A percentile compares a stretch with the other conserved stretches of the same genome.
Evolutionary conservation across 2,329 filamentous ascomycete species (phyloP).

Genomic region (Trichoderma sp.): DNA sequence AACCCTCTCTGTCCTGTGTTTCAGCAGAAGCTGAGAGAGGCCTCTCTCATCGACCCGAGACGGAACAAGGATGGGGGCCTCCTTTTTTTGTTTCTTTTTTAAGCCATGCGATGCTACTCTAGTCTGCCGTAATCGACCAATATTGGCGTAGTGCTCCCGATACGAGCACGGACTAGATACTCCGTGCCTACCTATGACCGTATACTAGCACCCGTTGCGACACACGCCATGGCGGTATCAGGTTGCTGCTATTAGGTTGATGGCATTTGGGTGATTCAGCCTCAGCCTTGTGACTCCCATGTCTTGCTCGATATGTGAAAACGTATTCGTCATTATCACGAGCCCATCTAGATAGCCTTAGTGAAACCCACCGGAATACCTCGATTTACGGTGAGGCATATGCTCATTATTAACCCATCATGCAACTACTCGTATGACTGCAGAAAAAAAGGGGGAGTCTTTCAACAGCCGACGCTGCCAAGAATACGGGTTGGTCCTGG

Average conservation of each 20-base stretch:
- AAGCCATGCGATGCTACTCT: conserved; percentile 24
- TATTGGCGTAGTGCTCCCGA: conserved; percentile 8
- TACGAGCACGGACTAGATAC: conserved; percentile 14
- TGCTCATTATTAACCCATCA: not conserved
- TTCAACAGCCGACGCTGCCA: not conserved
- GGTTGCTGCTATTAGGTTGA: not conserved
- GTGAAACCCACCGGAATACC: not conserved
- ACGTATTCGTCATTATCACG: not conserved
- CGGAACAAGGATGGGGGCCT: conserved; percentile 16
- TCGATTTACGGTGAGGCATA: not conserved
- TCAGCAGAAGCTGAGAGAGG: conserved; percentile 3
- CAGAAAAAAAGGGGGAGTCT: not conserved
- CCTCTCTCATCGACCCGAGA: conserved; percentile 12
- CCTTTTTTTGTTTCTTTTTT: conserved; percentile 22
- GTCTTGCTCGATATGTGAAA: not conserved
- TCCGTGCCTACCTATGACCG: not conserved
- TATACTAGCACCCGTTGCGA: not conserved
- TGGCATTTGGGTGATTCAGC: not conserved
- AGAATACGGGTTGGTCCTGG: conserved; percentile 8
- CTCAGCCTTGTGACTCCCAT: conserved; percentile 16
- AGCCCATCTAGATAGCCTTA: not conserved
- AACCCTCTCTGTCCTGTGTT: not conserved
- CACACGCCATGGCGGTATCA: not conserved
- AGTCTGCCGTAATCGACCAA: conserved; percentile 19
- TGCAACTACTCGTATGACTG: not conserved